Conservation (phyloP, 108 stramenopile genomes). For the Cyclostephanos tholiformis region DNA sequence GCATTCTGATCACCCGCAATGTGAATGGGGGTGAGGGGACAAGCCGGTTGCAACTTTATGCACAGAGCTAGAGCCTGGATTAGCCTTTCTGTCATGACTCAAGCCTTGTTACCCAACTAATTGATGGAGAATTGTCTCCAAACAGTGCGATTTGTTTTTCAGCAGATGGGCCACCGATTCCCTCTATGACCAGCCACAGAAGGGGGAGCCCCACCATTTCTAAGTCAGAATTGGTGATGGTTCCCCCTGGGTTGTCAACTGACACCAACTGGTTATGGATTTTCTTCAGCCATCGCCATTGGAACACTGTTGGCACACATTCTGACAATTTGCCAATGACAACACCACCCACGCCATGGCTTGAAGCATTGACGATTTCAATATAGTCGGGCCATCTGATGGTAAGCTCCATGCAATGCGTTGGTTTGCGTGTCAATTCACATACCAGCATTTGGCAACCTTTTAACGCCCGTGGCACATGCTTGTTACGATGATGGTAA, state of each 20-base stretch:
- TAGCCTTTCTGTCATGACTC: not conserved
- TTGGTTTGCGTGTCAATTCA: not conserved
- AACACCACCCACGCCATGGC: too few relatives aligned
- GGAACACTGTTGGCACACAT: too few relatives aligned
- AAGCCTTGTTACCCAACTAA: not conserved
- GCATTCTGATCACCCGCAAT: not conserved
- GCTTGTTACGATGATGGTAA: conserved; percentile 5
- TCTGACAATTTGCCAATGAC: not conserved
- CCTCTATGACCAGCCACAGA: conserved; percentile 11
- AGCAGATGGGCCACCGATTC: not conserved
- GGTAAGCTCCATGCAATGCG: not conserved
- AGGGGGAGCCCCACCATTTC: conserved; percentile 29
- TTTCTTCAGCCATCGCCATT: not conserved
- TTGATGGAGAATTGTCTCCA: not conserved
- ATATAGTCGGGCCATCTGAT: not conserved
- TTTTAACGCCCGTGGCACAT: not conserved
- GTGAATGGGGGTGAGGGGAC: not conserved
- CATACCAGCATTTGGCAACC: not conserved
- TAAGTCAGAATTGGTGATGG: not conserved
- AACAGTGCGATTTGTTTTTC: not conserved
- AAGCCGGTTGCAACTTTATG: not conserved
- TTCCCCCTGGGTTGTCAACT: not conserved
- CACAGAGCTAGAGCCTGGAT: not conserved
- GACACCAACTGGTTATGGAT: not conserved
- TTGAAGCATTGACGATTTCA: not conserved